Evolutionary conservation across 768 basidiomycete genomes (phyloP), one percentile per base, ranked within the genome.

Genomic region (Tulasnella sp.): DNA sequence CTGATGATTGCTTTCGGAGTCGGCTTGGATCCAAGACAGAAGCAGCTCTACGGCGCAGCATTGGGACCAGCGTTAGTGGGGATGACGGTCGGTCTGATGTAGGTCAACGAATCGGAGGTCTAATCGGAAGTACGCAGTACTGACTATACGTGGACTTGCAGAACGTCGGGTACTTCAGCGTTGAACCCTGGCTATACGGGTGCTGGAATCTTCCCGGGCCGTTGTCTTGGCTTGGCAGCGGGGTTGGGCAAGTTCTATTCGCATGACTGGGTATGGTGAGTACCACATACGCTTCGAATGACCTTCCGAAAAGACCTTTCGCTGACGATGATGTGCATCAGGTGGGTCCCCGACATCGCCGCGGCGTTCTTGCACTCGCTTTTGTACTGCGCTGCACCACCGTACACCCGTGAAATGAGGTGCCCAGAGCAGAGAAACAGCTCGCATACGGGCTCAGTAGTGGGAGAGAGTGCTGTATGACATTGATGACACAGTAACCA

Each of bases 251-350:
- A 69, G 35, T 52, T 69, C 40, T 36, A 69, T 19, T 35, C 32
- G 12, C 67, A 69, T 34, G 67, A 69, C 16, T 69, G 67, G 67
- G 44, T 69, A 9, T 69, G 67, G 67, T 69, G 39, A 44, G 67
- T 52, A 4, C 26, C 9, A 19, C 11, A 9, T 7, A 7, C 26
- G 32, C 2, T 22, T 22, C 35, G n/a, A n/a, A n/a, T n/a, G n/a
- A n/a, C 12, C 11, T 34, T 36, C 5, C 36, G 6, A 14, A 32
- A 29, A 9, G 12, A 59, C 29, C 19, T 29, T 65, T 40, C 35
- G 39, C 67, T 52, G 22, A 44, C 19, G 6, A 22, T 67, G 6
- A 16, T 68, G 17, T 69, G 22, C 26, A 5, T 69, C 40, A 69
- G 67, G 67, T 69, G 67, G 67, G 29, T 69, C 35, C 67, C 67